Base-by-base conservation (phyloP, 129 eudicot species). In the Heracleum sosnowskyi region DNA sequence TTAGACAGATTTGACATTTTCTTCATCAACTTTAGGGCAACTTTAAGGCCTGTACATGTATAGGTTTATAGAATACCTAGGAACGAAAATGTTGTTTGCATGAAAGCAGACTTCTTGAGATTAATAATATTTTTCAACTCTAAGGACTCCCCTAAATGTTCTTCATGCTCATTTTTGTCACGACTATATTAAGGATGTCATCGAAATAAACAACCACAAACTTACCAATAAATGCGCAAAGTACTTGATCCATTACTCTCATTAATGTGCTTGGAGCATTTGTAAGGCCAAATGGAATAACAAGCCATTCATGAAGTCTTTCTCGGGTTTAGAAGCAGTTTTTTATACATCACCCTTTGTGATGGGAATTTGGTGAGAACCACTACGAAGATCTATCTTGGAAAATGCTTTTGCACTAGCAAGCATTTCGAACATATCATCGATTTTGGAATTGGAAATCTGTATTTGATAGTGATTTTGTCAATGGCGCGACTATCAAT, bases 251-350 rank as follows among this genome's bases (percentile, higher is more conserved):
- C 77, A 57, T 72, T 8, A 68, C n/a, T 69, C 53, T 18, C 70
- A 51, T 79, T 2, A 71, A 79, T 2, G 77, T 79, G 51, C 77
- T 49, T 13, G 71, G 71, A 8, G 17, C 71, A 79, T 71, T 70
- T 4, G 39, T 7, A 16, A 68, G 37, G 6, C 77, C 82, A 69
- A 70, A 79, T 1, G 82, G 77, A 36, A 79, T 35, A 18, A 81
- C 71, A 34, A 76, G 39, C 80, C 84, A 76, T n/a, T 81, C 46
- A 64, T 76, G 76, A 7, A 81, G 18, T 1, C 77, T 42, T 34
- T 75, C 40, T 4, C 39, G n/a, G 1, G 70, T 70, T 79, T 79
- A n/a, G 66, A 73, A 31, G 78, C 34, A 0, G 78, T 76, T 40
- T 82, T 77, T 74, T 81, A 82, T 28, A 77, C 81, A 37, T 77